Evolutionary conservation across 345 rosid species (phyloP), one percentile per base, ranked within the genome.

Genomic region (Excoecaria cochinchinensis): DNA sequence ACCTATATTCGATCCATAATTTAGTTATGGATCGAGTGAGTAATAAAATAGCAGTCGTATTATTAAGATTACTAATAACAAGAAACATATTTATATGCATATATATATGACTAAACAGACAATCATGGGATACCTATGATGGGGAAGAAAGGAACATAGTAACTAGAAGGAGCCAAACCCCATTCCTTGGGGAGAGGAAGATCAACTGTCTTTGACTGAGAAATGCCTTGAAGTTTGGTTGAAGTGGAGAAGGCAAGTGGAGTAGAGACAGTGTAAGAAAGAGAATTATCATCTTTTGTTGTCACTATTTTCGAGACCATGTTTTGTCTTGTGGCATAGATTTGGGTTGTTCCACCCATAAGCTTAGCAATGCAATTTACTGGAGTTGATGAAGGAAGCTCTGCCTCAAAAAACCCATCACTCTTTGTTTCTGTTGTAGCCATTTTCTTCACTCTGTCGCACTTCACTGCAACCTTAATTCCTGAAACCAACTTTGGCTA

Each of bases 81-180:
- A 10, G 8, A 44, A 4, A 44, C 9, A 44, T 44, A 6, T 8
- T 4, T 44, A 44, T 42, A 42, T 42, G 3, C 3, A 42, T 40
- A 40, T 40, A 40, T 40, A 40, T 40, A 40, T 40, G 6, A 3
- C 3, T 40, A 40, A 3, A 9, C 1, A 66, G n/a, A n/a, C n/a
- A n/a, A n/a, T 87, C 78, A 94, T 75, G 98, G 98, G 62, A 94
- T 86, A 55, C 98, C 97, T 13, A 94, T 89, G 72, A 94, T 92
- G 68, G 98, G 98, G 73, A 92, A 6, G 85, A 91, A 88, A 48
- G 97, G 96, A 64, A 84, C 0, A 39, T 94, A 94, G 53, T 86
- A 91, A 84, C 98, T 94, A 4, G 97, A 80, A 13, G 97, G 98
- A 40, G 98, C 93, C 16, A 94, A 79, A 3, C 98, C 98, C 98